Base-by-base conservation (phyloP, 2,329 filamentous ascomycete genomes). In the Sporothrix dimorphospora region DNA sequence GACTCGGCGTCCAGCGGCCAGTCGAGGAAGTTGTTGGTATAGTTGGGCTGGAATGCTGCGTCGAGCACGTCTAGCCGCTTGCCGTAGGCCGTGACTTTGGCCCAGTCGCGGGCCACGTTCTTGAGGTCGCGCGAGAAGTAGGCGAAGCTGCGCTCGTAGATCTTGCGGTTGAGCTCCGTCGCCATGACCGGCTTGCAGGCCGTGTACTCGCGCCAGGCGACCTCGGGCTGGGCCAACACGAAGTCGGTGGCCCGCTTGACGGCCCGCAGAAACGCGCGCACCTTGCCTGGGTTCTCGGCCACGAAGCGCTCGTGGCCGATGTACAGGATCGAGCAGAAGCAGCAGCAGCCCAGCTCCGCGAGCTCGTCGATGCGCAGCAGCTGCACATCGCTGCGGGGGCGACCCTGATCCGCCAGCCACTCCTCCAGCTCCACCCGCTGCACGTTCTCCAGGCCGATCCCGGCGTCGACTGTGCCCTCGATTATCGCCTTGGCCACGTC, bases 291-390 rank as follows among this genome's bases (percentile, higher is more conserved):
- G 81, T 93, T 88, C 73, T 87, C 82, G n/a, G 83, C 79, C 59
- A 94, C 81, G 82, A 94, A 94, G 9, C 78, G 78, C 77, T 94
- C 91, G 81, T 94, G 94, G 77, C 89, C 91, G 75, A 94, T 94
- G 84, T 94, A 94, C 53, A 94, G 85, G 79, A 94, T 92, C 38
- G 89, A 89, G 82, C 92, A 94, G 87, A 94, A 94, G 85, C 92
- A 94, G 87, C 92, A 94, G 83, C 92, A 94, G 67, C 92, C 92
- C 3, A 94, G 85, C 80, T 93, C 90, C 45, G 92, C 92, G 38
- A 94, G 89, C 82, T 94, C 88, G 79, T 94, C 92, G 78, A 94
- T 94, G 77, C 92, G 89, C 21, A 94, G 87, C 91, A 94, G 94
- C 81, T 92, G 89, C 8, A 93, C 92, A 75, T 94, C 91, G 16